phyloP scores from a whole-genome alignment of 108 stramenopile genomes.

The Nitzschia palea region DNA sequence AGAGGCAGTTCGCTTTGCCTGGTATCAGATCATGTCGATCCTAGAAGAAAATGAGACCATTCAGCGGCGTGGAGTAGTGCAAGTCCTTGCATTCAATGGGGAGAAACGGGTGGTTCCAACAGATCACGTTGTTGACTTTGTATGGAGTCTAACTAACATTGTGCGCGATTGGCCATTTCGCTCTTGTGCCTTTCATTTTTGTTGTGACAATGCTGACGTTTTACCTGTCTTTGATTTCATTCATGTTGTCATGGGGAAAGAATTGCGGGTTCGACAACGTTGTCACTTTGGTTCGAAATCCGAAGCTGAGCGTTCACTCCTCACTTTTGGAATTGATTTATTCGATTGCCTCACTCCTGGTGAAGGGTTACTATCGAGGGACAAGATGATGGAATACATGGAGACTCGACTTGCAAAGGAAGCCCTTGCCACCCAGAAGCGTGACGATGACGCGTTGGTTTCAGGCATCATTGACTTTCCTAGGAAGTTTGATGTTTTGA shows the following conservation, averaged over 20 bases:
- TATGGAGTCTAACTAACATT: not conserved
- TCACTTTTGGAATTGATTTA: not conserved
- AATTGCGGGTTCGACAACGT: not conserved
- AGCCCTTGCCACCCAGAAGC: too few relatives aligned
- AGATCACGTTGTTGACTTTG: not conserved
- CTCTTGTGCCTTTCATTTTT: not conserved
- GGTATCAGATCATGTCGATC: constrained; percentile 3
- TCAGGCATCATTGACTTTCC: not conserved
- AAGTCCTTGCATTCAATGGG: not conserved
- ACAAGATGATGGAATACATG: not conserved
- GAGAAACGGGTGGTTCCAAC: not conserved
- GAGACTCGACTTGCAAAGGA: not conserved
- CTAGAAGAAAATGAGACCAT: constrained; percentile 8
- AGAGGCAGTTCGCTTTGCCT: not conserved
- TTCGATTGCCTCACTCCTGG: not conserved
- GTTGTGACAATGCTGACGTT: not conserved
- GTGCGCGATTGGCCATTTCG: constrained; percentile 3
- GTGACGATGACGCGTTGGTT: too few relatives aligned
- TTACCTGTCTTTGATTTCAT: not conserved
- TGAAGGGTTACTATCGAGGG: not conserved
- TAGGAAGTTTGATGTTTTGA: not conserved
- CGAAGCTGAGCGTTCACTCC: not conserved
- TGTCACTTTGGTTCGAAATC: not conserved
- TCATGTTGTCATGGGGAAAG: not conserved
- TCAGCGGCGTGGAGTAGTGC: constrained; percentile 10